Evolutionary conservation across 305 asterid genomes (phyloP).

Genomic region (Withania somnifera): DNA sequence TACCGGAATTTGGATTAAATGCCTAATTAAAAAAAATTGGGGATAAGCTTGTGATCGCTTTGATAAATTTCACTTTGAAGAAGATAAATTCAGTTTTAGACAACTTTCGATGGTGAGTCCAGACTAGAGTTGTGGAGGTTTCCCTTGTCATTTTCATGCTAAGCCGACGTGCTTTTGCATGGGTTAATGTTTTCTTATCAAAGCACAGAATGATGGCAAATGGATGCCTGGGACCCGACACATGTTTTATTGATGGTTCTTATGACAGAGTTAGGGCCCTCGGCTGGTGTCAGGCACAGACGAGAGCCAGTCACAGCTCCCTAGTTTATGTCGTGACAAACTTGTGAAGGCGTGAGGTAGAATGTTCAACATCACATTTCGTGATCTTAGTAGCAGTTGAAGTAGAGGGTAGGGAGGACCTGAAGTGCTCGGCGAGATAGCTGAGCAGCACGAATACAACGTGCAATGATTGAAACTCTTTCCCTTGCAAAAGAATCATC

Average conservation of each 20-base stretch:
- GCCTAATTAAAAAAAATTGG: not conserved
- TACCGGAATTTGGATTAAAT: not conserved
- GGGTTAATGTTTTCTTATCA: not conserved
- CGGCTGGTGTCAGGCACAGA: not conserved
- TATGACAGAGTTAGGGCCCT: not conserved
- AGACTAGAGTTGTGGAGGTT: not conserved
- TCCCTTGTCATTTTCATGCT: not conserved
- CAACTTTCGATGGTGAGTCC: not conserved
- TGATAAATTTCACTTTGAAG: not conserved
- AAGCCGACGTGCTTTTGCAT: not conserved
- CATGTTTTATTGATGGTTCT: not conserved
- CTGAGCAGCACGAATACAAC: too few relatives aligned
- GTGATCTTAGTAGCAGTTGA: too few relatives aligned
- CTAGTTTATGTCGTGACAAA: not conserved
- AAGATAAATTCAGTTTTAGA: too few relatives aligned
- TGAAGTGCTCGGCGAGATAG: too few relatives aligned
- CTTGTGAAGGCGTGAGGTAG: not conserved
- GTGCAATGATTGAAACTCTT: too few relatives aligned
- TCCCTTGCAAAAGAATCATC: too few relatives aligned
- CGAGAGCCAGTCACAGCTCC: too few relatives aligned
- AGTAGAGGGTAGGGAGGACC: too few relatives aligned
- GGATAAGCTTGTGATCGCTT: not conserved
- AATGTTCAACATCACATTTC: too few relatives aligned
- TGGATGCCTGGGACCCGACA: not conserved
- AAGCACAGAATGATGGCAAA: not conserved